Base-by-base conservation (phyloP, 306 rosid genomes). In the Prunus mume region DNA sequence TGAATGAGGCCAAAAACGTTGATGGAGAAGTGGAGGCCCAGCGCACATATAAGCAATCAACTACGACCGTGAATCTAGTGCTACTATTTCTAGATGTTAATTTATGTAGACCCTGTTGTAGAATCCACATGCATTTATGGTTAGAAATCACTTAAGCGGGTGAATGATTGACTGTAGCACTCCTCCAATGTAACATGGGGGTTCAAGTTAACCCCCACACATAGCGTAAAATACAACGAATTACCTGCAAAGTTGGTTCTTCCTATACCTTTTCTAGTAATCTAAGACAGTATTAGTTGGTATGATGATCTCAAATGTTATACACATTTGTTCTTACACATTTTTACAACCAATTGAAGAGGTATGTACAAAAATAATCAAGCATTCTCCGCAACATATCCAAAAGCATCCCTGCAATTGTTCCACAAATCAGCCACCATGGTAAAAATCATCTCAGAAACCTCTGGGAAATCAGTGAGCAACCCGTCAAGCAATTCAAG, bases 371-470 rank as follows among this genome's bases (percentile, higher is more conserved):
- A 14, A 54, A 27, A 7, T 47, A 38, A 13, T 84, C 83, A 79
- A 58, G 83, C 84, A 66, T 85, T 85, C 58, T 81, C 83, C 1
- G 58, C 55, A 6, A 89, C 87, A 85, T 83, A 86, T 56, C 76
- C 91, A 7, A 86, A 41, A 76, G 90, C 92, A 12, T 82, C 86
- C 77, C 60, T 83, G 62, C 14, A 87, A 61, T 76, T 86, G 18
- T 83, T 81, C 90, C 89, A 89, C 72, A 72, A 66, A 12, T 86
- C 82, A 2, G 30, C 5, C 0, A 80, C 89, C 68, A 89, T 77
- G 0, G 76, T 64, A 56, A 83, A 74, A 5, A 61, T 5, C 88
- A 85, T 79, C 5, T 80, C 81, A 1, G 76, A 43, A 61, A 75
- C 15, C 66, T 86, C 86, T 1, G 83, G 80, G 55, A 81, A 24